Conservation (phyloP, 208 protist genomes). For the Acanthamoeba culbertsoni region DNA sequence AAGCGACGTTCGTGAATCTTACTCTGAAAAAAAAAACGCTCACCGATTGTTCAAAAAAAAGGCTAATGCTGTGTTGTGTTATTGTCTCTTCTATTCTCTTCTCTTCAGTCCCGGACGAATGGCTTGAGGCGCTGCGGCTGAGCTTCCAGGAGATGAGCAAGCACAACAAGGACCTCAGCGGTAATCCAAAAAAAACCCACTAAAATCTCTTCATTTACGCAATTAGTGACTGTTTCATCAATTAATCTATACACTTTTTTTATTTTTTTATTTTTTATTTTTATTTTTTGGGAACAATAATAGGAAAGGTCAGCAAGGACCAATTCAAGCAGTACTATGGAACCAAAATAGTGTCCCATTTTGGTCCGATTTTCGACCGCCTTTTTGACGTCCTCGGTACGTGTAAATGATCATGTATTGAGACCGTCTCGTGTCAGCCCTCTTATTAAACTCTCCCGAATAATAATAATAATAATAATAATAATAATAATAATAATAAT, state of each 20-base stretch:
- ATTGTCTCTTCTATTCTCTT: background rate
- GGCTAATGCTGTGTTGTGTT: too few species aligned
- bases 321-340: conserved; percentile 9
- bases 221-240: background rate
- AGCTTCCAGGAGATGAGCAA: conserved; percentile 32
- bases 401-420: too few species aligned
- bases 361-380: background rate
- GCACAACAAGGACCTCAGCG: background rate
- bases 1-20: background rate
- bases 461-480: too few species aligned
- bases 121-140: background rate
- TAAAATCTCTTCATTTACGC: too few species aligned
- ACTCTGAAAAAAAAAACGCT: background rate
- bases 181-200: too few species aligned
- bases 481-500: too few species aligned
- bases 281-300: background rate
- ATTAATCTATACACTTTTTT: background rate
- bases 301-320: background rate
- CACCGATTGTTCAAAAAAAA: background rate
- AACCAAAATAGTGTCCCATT: background rate
- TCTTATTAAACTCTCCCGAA: too few species aligned
- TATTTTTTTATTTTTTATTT: background rate
- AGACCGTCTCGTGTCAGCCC: too few species aligned
- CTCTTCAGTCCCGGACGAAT: background rate
- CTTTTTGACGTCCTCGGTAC: background rate